Evolutionary conservation across 2,329 filamentous ascomycete species (phyloP).

Genomic region (Claviceps monticola): DNA sequence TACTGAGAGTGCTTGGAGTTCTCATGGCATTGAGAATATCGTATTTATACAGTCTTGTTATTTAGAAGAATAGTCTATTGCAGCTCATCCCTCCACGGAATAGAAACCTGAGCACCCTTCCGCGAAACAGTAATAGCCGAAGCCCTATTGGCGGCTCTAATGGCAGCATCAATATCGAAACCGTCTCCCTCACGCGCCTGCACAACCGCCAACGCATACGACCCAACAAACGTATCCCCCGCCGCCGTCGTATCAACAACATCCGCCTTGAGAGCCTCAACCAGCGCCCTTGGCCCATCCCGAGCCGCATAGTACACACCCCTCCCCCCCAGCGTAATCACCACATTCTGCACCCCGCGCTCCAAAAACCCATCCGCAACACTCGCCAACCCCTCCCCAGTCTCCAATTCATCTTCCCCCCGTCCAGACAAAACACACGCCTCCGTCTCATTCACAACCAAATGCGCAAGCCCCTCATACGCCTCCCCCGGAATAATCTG

Average conservation of each 20-base stretch:
- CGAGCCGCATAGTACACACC: conserved; percentile 56
- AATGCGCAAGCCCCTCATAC: conserved; percentile 56
- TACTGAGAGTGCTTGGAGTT: no score
- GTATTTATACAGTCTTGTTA: no score
- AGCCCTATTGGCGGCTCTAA: conserved; percentile 37
- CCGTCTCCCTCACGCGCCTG: conserved; percentile 17
- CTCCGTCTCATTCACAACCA: conserved; percentile 87
- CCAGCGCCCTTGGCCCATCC: conserved; percentile 27
- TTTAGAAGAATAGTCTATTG: conserved; percentile 10
- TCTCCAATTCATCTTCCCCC: conserved; percentile 25
- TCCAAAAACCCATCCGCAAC: conserved; percentile 48
- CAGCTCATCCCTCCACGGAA: conserved; percentile 30
- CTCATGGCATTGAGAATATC: no score
- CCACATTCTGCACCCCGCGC: conserved; percentile 59
- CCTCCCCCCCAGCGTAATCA: conserved; percentile 72
- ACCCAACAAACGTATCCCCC: conserved; percentile 87
- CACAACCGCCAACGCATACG: conserved; percentile 64
- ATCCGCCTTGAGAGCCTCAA: conserved; percentile 52
- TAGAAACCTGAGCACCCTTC: conserved; percentile 29
- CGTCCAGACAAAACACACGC: conserved; percentile 56
- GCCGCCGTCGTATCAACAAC: conserved; percentile 92
- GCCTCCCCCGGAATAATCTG: conserved; percentile 50
- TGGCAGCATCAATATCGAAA: conserved; percentile 44
- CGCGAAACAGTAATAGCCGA: conserved; percentile 27
- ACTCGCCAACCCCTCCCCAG: conserved; percentile 26